A percentile compares a stretch with the other conserved stretches of the same genome.
Evolutionary conservation across 352 stramenopile species (phyloP).

Genomic region (Thraustochytrium sp.): DNA sequence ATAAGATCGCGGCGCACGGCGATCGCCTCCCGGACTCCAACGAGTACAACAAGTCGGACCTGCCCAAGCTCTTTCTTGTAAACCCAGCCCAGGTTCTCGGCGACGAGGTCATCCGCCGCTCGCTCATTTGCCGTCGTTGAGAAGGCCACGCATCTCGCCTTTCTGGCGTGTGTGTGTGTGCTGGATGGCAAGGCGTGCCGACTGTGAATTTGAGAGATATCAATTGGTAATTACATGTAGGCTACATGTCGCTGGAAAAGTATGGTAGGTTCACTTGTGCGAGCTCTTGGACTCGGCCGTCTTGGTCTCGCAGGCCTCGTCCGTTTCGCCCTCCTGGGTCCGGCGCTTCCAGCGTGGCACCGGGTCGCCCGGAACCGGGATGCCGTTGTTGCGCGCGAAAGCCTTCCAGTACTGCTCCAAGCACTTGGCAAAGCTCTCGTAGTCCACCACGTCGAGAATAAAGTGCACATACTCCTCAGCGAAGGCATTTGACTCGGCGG

Average conservation of each 20-base stretch:
- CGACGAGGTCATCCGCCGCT: slow-evolving; percentile 39
- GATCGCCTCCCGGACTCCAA: not conserved
- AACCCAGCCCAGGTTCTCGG: slow-evolving; percentile 41
- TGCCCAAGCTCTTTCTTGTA: slow-evolving; percentile 8
- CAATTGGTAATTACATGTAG: no score
- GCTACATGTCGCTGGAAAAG: no score
- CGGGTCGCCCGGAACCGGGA: not conserved
- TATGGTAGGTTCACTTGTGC: not conserved
- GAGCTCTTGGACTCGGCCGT: no score
- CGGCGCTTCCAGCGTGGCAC: not conserved
- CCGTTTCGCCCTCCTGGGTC: not conserved
- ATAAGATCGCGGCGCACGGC: not conserved
- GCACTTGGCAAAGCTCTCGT: not conserved
- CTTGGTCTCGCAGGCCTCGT: not conserved
- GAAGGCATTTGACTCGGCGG: not conserved
- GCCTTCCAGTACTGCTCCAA: not conserved
- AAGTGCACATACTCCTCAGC: slow-evolving; percentile 15
- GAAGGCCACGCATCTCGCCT: no score
- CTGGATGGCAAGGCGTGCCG: no score
- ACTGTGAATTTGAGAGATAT: no score
- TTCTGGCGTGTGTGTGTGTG: no score
- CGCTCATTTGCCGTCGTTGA: slow-evolving; percentile 32
- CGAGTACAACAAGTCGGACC: not conserved
- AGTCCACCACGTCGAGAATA: not conserved
- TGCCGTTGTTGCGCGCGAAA: slow-evolving; percentile 17